Evolutionary conservation across 2,329 filamentous ascomycete species (phyloP), one percentile per base, ranked within the genome.

Genomic region (Verticillium zaregamsianum): DNA sequence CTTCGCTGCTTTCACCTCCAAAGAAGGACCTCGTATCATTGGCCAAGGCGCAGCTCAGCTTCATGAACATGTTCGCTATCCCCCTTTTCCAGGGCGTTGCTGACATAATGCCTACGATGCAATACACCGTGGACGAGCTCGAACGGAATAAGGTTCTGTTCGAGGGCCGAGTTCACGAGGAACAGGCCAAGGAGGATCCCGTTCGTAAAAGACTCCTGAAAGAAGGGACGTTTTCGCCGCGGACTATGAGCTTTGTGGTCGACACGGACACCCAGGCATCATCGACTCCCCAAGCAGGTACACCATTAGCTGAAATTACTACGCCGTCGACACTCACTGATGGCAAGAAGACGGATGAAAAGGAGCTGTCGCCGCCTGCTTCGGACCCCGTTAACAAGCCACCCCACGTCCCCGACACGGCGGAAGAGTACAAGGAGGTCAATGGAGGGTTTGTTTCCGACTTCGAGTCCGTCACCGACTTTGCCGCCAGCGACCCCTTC

Each of bases 61-160:
- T 99, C 77, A 97, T 98, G 91, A 95, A 92, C 66, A 86, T 97
- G 69, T 98, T 98, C 73, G 95, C 94, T 17, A 87, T 93, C 57
- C 95, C 95, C 1, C 83, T 99, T 0, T 99, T 99, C 72, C 88
- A 93, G 71, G 91, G 90, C 8, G 89, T 98, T 8, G 88, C 91
- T 33, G 91, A 96, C 68, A 85, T 98, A 39, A 84, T 98, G 70
- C 93, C 95, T 2, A 86, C 85, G 25, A 91, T 98, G 87, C 80
- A 82, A 58, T 97, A 96, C 74, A 91, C 90, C 14, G 89, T 96
- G 14, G 86, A 90, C 31, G 92, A 97, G 74, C 88, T 98, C 28
- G 82, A 90, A 58, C 79, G 79, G 62, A 98, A 98, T 74, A 91
- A 90, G 73, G 76, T 77, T 2, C 81, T 89, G 6, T 98, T 96